phyloP scores from a whole-genome alignment of 2,329 filamentous ascomycete species.

The Fusarium tanahbumbuense region DNA sequence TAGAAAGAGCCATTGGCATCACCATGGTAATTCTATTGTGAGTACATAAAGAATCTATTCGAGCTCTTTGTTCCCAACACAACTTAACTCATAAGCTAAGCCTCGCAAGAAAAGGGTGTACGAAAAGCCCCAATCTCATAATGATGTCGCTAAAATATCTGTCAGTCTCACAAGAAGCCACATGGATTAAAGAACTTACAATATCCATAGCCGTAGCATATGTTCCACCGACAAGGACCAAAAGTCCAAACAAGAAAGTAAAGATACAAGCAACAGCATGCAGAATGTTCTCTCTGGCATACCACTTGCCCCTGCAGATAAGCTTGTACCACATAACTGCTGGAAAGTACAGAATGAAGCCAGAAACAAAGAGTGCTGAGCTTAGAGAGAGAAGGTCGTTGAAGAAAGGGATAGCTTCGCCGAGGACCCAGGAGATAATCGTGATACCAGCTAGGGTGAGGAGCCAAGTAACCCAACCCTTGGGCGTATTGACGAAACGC shows the following conservation, averaged over 20 bases:
- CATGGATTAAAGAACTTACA: not conserved
- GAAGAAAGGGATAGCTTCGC: conserved; percentile 79
- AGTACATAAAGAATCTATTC: too few relatives aligned
- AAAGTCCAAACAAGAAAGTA: conserved; percentile 32
- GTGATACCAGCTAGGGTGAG: conserved; percentile 67
- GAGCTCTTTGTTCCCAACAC: too few relatives aligned
- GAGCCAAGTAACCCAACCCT: conserved; percentile 64
- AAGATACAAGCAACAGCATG: conserved; percentile 13
- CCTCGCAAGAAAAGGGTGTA: conserved; percentile 21
- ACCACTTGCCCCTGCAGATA: conserved; percentile 44
- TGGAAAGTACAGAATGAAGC: conserved; percentile 53
- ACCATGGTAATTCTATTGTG: too few relatives aligned
- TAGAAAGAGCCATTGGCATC: too few relatives aligned
- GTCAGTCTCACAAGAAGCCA: fast-evolving
- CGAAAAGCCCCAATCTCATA: conserved; percentile 33
- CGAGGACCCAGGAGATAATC: conserved; percentile 56
- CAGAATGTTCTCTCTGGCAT: conserved; percentile 30
- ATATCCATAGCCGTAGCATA: conserved; percentile 35
- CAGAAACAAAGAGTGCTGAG: conserved; percentile 60
- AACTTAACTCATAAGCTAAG: not conserved
- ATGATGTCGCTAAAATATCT: conserved; percentile 7
- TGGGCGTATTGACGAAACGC: conserved; percentile 38
- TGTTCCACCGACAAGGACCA: conserved; percentile 29
- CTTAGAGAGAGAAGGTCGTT: conserved; percentile 68
- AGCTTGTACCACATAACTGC: conserved; percentile 56